Percentiles rank a stretch among this genome's conserved stretches.
Evolutionary conservation across 2,329 filamentous ascomycete species (phyloP).

Genomic region (Stachybotrys echinatus): DNA sequence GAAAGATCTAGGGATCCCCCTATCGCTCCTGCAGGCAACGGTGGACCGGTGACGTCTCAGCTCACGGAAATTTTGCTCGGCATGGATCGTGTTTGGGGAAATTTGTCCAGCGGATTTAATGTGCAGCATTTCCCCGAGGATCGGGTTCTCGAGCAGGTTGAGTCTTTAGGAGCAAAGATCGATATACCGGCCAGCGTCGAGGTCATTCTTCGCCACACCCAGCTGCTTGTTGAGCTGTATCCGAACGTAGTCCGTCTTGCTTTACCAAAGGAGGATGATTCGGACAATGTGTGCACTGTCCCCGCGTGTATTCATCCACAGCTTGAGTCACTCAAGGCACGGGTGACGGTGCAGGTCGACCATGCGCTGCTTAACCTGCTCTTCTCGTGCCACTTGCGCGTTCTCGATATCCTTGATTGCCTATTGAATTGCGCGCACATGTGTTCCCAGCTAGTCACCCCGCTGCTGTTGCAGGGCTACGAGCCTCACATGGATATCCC

Average conservation of each 20-base stretch:
- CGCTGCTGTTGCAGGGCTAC: constrained; percentile 14
- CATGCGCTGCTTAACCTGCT: constrained; percentile 29
- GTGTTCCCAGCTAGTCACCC: constrained; percentile 23
- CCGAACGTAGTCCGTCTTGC: constrained; percentile 18
- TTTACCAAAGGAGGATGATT: constrained; percentile 7
- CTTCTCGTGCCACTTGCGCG: constrained; percentile 29
- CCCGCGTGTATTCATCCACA: constrained; percentile 27
- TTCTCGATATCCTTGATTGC: constrained; percentile 29
- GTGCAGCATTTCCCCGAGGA: constrained; percentile 15
- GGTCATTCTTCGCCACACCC: constrained; percentile 24
- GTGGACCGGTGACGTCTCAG: constrained; percentile 5
- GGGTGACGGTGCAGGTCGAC: constrained; percentile 17
- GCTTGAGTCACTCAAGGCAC: constrained; percentile 8
- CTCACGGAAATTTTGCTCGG: constrained; percentile 14
- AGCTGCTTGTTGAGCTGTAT: constrained; percentile 29
- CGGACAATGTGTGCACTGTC: constrained; percentile 18
- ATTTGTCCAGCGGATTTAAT: background rate
- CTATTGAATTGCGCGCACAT: constrained; percentile 22
- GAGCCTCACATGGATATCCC: constrained; percentile 30
- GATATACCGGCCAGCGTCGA: constrained; percentile 23
- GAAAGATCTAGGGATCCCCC: background rate
- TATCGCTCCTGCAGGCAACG: constrained; percentile 3
- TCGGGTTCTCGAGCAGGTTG: constrained; percentile 15
- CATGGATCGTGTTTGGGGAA: constrained; percentile 15
- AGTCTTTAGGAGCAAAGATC: constrained; percentile 15